Percentiles rank a stretch among this genome's conserved stretches.
Evolutionary conservation across 257 asterid species (phyloP).

Genomic region (Forsythia suspensa): DNA sequence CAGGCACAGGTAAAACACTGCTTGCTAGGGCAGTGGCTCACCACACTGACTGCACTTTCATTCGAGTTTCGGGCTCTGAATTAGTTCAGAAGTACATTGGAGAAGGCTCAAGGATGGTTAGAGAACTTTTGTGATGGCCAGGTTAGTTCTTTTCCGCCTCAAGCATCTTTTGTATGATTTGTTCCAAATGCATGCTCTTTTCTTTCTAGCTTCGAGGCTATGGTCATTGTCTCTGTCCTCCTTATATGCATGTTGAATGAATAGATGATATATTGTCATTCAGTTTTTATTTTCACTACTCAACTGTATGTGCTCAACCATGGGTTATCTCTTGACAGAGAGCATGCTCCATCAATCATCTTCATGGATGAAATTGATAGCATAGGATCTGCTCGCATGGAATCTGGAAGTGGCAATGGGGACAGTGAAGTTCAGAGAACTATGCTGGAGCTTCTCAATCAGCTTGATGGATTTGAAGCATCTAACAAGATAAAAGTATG

Average conservation of each 20-base stretch:
- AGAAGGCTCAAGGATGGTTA: conserved; percentile 79
- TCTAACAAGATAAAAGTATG: conserved; percentile 69
- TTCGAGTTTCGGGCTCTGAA: conserved; percentile 72
- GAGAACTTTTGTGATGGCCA: conserved; percentile 83
- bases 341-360: conserved; percentile 76
- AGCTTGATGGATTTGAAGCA: conserved; percentile 81
- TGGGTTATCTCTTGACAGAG: conserved; percentile 37
- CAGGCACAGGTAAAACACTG: conserved; percentile 75
- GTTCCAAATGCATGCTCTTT: neutral
- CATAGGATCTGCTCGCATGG: conserved; percentile 78
- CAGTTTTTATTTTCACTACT: neutral
- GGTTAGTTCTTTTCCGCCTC: conserved; percentile 33
- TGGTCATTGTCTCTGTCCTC: neutral
- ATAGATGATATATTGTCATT: neutral
- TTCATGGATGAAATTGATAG: conserved; percentile 80
- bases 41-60: conserved; percentile 75
- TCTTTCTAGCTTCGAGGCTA: neutral
- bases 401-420: conserved; percentile 77
- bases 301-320: neutral
- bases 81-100: conserved; percentile 79
- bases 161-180: neutral
- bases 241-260: neutral
- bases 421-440: conserved; percentile 80
- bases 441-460: conserved; percentile 74
- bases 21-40: conserved; percentile 80